Base-by-base conservation (phyloP, 805 yeast genomes). In the Ogataea nitratoaversa region DNA sequence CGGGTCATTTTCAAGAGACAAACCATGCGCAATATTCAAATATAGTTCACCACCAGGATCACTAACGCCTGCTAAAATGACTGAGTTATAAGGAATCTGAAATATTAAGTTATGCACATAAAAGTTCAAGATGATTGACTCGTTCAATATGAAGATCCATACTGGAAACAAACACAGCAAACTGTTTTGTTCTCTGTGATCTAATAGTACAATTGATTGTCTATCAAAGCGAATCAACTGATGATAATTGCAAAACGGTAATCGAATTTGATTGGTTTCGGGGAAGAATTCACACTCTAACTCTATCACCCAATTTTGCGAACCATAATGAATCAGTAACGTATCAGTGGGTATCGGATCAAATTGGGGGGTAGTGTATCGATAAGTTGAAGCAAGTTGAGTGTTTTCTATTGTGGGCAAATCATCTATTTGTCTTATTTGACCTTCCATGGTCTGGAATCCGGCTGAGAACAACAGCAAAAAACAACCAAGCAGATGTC, bases 371-470 rank as follows among this genome's bases (percentile, higher is more conserved):
- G 57, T 47, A 7, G 57, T 50, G 17, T 48, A 43, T 13, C 48
- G 48, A 37, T 49, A 57, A 2, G 44, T 42, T 2, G 54, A 32
- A 14, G 53, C 43, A 3, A 50, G 45, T 19, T 59, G 59, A 13
- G 63, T 52, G 41, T 58, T 60, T 33, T 60, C 65, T 13, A 56
- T 41, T 3, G 63, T 53, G 2, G 65, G 65, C 9, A 52, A 44
- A 34, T 50, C 49, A n/a, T 38, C 20, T 6, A 49, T 44, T 30
- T 40, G 38, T 33, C 60, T 38, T 18, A 47, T 41, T 29, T 36
- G 36, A 16, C 14, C 18, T 8, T 24, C 20, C 28, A 25, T 18
- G 20, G 19, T n/a, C n/a, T 8, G n/a, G n/a, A n/a, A n/a, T n/a
- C n/a, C n/a, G n/a, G n/a, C n/a, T n/a, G n/a, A n/a, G n/a, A n/a